Base-by-base conservation (phyloP, 805 yeast species). In the Wickerhamomyces mucosus region DNA sequence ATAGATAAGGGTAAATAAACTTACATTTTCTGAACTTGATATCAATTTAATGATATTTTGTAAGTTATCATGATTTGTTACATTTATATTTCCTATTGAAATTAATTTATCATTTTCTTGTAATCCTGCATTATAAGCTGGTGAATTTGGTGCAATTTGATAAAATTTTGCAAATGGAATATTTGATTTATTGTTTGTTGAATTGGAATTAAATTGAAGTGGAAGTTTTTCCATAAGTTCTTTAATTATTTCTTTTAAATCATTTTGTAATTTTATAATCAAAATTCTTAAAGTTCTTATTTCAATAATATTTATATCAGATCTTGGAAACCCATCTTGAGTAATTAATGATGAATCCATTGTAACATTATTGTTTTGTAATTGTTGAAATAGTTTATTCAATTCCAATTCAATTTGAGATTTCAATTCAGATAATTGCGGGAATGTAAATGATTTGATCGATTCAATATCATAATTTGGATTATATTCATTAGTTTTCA, bases 301-400 rank as follows among this genome's bases (percentile, higher is more conserved):
- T 31, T 68, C 69, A 3, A 85, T 72, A 5, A 89, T 80, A 46
- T 89, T 94, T 18, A 89, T 66, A 48, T 89, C 96, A 13, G 63
- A 53, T 26, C 96, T 59, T 1, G 98, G 98, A 45, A 72, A 89
- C 15, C 96, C 96, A 47, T 89, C 95, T 0, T 46, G 36, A 0
- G 79, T 72, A 3, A 82, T 55, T 36, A 89, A 54, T 0, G 75
- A 63, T 2, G 88, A 76, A 16, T 66, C 53, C 83, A 84, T 75
- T 41, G 70, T 76, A 4, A 64, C 74, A 10, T 62, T 56, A 40
- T 72, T 72, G 35, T 56, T 39, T 6, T 45, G 39, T 17, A 82
- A 59, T n/a, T 32, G 21, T 21, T 29, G 23, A 4, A 39, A 33
- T 7, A 39, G 33, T 3, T 28, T 17, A 13, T 29, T 39, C 6